phyloP scores from a whole-genome alignment of 495 filamentous ascomycete species.

The Penicillium canariense region DNA sequence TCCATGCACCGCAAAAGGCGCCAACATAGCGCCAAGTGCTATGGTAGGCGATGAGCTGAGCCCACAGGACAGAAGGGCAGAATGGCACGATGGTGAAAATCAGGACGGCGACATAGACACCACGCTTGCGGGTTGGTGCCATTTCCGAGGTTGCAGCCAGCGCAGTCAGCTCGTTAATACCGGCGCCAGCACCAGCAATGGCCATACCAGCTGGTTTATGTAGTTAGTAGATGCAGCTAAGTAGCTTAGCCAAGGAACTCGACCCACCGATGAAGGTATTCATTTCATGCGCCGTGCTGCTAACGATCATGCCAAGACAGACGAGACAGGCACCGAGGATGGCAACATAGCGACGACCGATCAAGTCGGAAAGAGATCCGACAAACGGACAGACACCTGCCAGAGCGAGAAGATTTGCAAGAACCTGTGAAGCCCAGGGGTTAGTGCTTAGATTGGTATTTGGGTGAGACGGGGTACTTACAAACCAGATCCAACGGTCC shows the following conservation, averaged over 20 bases:
- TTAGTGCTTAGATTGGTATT: background rate
- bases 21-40: slow-evolving; percentile 64
- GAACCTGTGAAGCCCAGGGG: slow-evolving; percentile 31
- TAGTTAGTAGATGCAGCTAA: slow-evolving; percentile 26
- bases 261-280: slow-evolving; percentile 64
- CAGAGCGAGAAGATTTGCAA: slow-evolving; percentile 64
- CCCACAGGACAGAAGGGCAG: slow-evolving; percentile 66
- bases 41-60: slow-evolving; percentile 62
- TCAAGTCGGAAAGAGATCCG: slow-evolving; percentile 65
- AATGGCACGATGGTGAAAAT: slow-evolving; percentile 70
- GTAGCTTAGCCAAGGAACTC: slow-evolving; percentile 5
- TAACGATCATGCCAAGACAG: slow-evolving; percentile 65
- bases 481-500: slow-evolving; percentile 72
- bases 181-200: slow-evolving; percentile 60
- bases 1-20: slow-evolving; percentile 59
- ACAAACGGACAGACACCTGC: slow-evolving; percentile 72
- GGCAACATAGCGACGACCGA: slow-evolving; percentile 67
- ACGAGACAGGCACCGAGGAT: slow-evolving; percentile 57
- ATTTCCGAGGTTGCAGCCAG: slow-evolving; percentile 66
- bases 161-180: slow-evolving; percentile 66
- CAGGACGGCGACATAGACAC: slow-evolving; percentile 64
- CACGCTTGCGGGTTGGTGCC: slow-evolving; percentile 64
- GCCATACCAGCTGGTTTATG: slow-evolving; percentile 54
- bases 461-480: slow-evolving; percentile 19
- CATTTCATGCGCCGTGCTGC: slow-evolving; percentile 63